A percentile compares a stretch with the other conserved stretches of the same genome.
phyloP scores from a whole-genome alignment of 225 moss, liverwort and hornwort genomes.

The Asterella californica region DNA sequence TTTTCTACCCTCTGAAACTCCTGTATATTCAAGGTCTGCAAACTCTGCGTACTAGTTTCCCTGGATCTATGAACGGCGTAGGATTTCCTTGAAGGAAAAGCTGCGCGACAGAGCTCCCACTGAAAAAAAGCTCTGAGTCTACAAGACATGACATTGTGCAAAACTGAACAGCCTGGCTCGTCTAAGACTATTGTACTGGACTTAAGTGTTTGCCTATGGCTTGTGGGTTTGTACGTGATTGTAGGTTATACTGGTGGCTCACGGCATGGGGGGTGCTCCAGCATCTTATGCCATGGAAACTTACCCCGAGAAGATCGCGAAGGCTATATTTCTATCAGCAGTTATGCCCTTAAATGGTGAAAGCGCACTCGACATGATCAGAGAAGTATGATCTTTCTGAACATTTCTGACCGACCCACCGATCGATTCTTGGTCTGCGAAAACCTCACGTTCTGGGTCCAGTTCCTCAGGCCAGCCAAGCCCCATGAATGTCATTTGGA shows the following conservation, averaged over 20 bases:
- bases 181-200: neutral
- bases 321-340: constrained; percentile 49
- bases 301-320: constrained; percentile 49
- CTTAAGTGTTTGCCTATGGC: neutral
- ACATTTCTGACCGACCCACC: too few species aligned
- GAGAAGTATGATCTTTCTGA: neutral
- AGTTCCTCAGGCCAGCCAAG: neutral
- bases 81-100: too few species aligned
- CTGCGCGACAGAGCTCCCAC: too few species aligned
- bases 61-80: too few species aligned
- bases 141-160: neutral
- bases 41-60: too few species aligned
- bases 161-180: neutral
- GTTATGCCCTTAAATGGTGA: constrained; percentile 38
- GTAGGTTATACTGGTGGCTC: constrained; percentile 55
- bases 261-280: constrained; percentile 53
- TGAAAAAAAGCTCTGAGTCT: neutral
- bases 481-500: neutral
- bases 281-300: constrained; percentile 56
- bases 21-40: too few species aligned
- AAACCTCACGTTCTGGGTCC: neutral
- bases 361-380: neutral
- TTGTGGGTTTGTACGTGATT: neutral
- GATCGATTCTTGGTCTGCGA: neutral
- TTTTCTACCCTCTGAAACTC: too few species aligned